These are phyloP conservation scores for Yamadazyma insecticola DNA, from an alignment of 805 yeast genomes.

Conservation along the genomic window DNA sequence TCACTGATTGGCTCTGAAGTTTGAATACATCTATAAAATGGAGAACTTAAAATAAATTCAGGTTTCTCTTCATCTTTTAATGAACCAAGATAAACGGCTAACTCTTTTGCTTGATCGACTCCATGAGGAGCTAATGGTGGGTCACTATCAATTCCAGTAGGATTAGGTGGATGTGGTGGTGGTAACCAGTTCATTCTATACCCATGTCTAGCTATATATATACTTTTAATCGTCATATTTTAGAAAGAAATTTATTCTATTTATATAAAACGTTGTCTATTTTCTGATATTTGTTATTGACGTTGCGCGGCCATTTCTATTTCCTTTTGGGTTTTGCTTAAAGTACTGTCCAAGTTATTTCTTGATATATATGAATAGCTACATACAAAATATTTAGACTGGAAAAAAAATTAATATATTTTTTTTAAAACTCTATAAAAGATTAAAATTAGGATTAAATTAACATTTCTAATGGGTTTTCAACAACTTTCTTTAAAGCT, in stretches of 20 bases:
- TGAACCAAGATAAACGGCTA: slow-evolving; percentile 52
- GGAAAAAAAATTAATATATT: no score
- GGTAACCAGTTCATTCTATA: slow-evolving; percentile 80
- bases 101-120: slow-evolving; percentile 76
- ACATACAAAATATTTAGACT: no score
- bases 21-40: slow-evolving; percentile 86
- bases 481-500: slow-evolving; percentile 85
- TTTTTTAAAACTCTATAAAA: no score
- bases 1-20: slow-evolving; percentile 71
- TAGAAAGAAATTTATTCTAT: not conserved
- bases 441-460: slow-evolving; percentile 45
- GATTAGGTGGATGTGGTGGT: slow-evolving; percentile 71
- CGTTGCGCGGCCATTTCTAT: no score
- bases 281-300: no score
- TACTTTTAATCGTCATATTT: slow-evolving; percentile 47
- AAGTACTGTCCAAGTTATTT: no score
- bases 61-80: slow-evolving; percentile 54
- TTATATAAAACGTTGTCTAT: no score
- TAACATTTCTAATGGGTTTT: slow-evolving; percentile 92
- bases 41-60: slow-evolving; percentile 69
- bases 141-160: slow-evolving; percentile 89
- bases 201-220: slow-evolving; percentile 82
- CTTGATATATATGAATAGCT: no score
- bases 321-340: no score
- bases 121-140: slow-evolving; percentile 88